Evolutionary conservation across 345 rosid species (phyloP).

Genomic region (Boechera divaricarpa): DNA sequence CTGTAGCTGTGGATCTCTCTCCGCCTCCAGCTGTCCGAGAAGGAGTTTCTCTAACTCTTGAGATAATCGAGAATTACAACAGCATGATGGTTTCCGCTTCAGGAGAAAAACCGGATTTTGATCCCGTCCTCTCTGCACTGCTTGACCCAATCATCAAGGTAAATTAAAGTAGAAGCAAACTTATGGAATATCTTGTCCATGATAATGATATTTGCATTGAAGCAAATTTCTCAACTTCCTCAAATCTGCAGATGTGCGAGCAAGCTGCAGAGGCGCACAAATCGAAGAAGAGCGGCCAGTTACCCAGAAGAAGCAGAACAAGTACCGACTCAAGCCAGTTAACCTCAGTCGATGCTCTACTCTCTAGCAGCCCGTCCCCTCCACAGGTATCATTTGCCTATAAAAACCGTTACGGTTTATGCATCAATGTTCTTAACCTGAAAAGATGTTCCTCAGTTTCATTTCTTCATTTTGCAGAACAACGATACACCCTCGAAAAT

Average conservation of each 20-base stretch:
- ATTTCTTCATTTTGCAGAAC: constrained; percentile 55
- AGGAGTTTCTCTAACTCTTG: constrained; percentile 89
- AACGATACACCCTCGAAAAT: constrained; percentile 82
- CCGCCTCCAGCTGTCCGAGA: constrained; percentile 96
- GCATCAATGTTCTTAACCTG: not conserved
- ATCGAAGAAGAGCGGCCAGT: constrained; percentile 65
- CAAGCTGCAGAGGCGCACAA: constrained; percentile 97
- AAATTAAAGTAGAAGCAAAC: constrained; percentile 4
- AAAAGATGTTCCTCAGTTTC: not conserved
- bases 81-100: constrained; percentile 88
- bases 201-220: constrained; percentile 17
- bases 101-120: constrained; percentile 68
- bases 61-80: constrained; percentile 79
- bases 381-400: constrained; percentile 59
- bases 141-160: constrained; percentile 98
- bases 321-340: constrained; percentile 66
- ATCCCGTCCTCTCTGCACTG: constrained; percentile 80
- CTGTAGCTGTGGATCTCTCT: constrained; percentile 88
- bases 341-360: constrained; percentile 89
- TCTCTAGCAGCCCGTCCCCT: constrained; percentile 63
- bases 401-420: not conserved
- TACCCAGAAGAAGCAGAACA: constrained; percentile 70
- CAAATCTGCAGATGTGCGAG: constrained; percentile 82
- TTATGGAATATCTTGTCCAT: not conserved
- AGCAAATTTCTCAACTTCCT: constrained; percentile 17